Conservation (phyloP, 192 early-diverging fungal species). For the Coemansia sp. region DNA sequence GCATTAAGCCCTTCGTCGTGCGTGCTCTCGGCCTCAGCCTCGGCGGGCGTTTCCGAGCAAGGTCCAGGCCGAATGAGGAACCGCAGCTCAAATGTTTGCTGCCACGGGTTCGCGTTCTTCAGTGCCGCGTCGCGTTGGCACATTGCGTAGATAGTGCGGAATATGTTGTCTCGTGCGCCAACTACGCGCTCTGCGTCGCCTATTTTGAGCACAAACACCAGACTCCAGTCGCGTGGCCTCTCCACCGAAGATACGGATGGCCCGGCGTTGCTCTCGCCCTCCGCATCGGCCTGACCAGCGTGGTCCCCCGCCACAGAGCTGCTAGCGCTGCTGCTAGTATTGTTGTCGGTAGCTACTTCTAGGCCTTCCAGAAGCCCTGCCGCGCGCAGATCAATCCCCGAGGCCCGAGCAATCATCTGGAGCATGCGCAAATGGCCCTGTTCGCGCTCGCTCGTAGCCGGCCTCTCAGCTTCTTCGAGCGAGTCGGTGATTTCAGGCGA, state of each 20-base stretch:
- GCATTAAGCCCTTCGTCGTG: background rate
- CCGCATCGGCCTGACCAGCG: no score
- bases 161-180: slow-evolving; percentile 18
- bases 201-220: slow-evolving; percentile 10
- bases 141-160: slow-evolving; percentile 5
- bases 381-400: slow-evolving; percentile 26
- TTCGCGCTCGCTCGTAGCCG: background rate
- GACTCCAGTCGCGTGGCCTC: slow-evolving; percentile 9
- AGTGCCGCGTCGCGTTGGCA: slow-evolving; percentile 14
- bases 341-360: slow-evolving; percentile 10
- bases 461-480: background rate
- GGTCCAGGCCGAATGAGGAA: slow-evolving; percentile 19
- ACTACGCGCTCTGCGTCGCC: slow-evolving; percentile 8
- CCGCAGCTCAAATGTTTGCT: slow-evolving; percentile 15
- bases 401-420: slow-evolving; percentile 32
- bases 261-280: background rate
- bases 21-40: no score
- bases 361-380: slow-evolving; percentile 16
- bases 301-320: background rate
- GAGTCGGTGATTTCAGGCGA: background rate
- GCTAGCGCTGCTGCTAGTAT: background rate
- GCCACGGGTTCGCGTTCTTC: slow-evolving; percentile 10
- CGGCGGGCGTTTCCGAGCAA: no score
- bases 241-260: background rate
- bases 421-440: slow-evolving; percentile 27